phyloP scores from a whole-genome alignment of 2,329 filamentous ascomycete species.

The Colletotrichum echinochloae region DNA sequence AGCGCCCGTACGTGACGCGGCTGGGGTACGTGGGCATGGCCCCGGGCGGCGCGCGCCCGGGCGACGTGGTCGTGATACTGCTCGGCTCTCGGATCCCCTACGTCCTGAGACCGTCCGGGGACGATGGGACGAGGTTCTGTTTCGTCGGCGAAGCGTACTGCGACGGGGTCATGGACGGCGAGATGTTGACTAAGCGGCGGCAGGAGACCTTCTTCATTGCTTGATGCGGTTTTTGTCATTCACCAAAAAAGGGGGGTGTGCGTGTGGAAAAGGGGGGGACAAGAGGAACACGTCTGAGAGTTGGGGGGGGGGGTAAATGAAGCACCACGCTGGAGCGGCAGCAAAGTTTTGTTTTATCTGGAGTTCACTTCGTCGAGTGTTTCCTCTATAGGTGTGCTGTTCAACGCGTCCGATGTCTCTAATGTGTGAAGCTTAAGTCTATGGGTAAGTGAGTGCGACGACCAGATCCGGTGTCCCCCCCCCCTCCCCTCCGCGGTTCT shows the following conservation, averaged over 20 bases:
- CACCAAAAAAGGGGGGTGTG: neutral
- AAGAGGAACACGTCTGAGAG: slow-evolving; percentile 19
- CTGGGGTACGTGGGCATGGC: slow-evolving; percentile 38
- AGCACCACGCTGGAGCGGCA: slow-evolving; percentile 2
- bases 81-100: slow-evolving; percentile 37
- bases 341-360: slow-evolving; percentile 20
- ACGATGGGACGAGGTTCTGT: slow-evolving; percentile 30
- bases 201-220: neutral
- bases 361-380: slow-evolving; percentile 6
- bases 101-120: slow-evolving; percentile 37
- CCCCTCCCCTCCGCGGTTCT: too few species aligned
- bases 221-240: neutral
- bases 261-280: neutral
- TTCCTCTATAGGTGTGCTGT: slow-evolving; percentile 23
- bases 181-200: slow-evolving; percentile 31
- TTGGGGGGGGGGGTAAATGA: neutral
- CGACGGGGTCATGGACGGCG: slow-evolving; percentile 37
- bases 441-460: neutral
- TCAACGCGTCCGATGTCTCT: slow-evolving; percentile 29
- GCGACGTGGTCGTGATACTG: slow-evolving; percentile 36
- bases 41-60: slow-evolving; percentile 20
- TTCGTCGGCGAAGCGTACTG: slow-evolving; percentile 38
- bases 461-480: neutral
- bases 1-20: slow-evolving; percentile 31
- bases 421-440: slow-evolving; percentile 23